phyloP scores from a whole-genome alignment of 1,139 yeast species.

The Pichia sp. region DNA sequence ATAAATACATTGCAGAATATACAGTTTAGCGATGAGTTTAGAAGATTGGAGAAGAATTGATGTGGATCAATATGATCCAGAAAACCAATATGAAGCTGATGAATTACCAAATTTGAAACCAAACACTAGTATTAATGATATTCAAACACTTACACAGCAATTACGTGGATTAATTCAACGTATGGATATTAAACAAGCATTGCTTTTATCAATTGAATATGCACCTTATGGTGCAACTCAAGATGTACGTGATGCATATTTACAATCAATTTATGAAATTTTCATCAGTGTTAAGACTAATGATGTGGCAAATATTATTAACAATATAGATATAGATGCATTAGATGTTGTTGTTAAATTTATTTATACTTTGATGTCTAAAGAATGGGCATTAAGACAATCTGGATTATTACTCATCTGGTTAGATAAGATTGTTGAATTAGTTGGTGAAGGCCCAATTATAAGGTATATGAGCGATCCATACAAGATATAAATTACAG shows the following conservation, averaged over 20 bases:
- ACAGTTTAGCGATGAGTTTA: constrained; percentile 14
- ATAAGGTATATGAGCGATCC: constrained; percentile 74
- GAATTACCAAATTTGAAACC: constrained; percentile 19
- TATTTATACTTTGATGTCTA: constrained; percentile 78
- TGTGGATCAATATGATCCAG: constrained; percentile 85
- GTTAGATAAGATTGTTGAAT: constrained; percentile 85
- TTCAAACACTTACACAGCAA: constrained; percentile 49
- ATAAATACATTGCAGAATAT: not conserved
- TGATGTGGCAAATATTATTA: constrained; percentile 60
- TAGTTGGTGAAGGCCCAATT: constrained; percentile 84
- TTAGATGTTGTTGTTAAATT: constrained; percentile 79
- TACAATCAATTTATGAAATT: constrained; percentile 64
- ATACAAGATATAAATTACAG: constrained; percentile 9
- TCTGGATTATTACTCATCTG: constrained; percentile 83
- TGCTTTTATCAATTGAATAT: constrained; percentile 53
- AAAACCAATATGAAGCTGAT: constrained; percentile 32
- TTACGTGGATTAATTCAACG: constrained; percentile 59
- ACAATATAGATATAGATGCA: constrained; percentile 53
- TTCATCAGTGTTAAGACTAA: constrained; percentile 68
- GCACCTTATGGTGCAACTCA: constrained; percentile 83
- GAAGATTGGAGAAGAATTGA: constrained; percentile 69
- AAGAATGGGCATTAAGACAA: constrained; percentile 71
- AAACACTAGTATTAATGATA: constrained; percentile 37
- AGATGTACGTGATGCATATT: constrained; percentile 43
- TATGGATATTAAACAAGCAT: constrained; percentile 67